phyloP scores from a whole-genome alignment of 139 green algal genomes.

The Eudorina sp. region DNA sequence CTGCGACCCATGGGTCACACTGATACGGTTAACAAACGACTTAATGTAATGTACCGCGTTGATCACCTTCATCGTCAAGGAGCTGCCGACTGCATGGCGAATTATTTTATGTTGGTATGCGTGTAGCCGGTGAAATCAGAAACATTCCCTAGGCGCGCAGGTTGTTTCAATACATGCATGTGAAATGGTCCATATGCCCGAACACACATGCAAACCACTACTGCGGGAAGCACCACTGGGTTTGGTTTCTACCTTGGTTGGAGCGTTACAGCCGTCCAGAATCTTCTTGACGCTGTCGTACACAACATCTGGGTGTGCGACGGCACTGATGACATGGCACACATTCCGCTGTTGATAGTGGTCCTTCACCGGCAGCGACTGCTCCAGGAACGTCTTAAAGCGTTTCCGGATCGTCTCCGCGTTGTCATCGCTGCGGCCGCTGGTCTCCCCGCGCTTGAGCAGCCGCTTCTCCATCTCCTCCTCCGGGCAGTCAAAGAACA shows the following conservation, averaged over 20 bases:
- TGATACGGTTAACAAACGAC: too few species aligned
- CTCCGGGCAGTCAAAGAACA: conserved; percentile 66
- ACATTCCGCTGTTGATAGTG: conserved; percentile 84
- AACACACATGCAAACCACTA: too few species aligned
- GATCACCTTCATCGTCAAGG: too few species aligned
- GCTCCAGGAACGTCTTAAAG: conserved; percentile 93
- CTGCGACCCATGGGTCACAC: conserved; percentile 15
- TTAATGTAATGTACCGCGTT: too few species aligned
- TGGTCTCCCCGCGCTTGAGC: conserved; percentile 89
- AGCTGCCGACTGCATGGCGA: too few species aligned
- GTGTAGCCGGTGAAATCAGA: too few species aligned
- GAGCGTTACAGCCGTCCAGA: background rate
- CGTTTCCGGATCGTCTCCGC: conserved; percentile 93
- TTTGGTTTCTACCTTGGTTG: conserved; percentile 7
- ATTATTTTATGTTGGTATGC: too few species aligned
- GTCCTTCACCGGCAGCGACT: conserved; percentile 89
- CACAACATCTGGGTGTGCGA: conserved; percentile 11
- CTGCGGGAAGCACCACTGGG: too few species aligned
- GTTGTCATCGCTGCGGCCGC: conserved; percentile 96
- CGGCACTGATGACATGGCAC: conserved; percentile 47
- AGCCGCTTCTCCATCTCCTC: conserved; percentile 92
- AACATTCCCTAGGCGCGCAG: too few species aligned
- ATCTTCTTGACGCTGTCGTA: conserved; percentile 40
- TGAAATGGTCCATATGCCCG: too few species aligned
- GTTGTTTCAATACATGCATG: too few species aligned